These are phyloP conservation scores for Penicillium desertorum DNA, from an alignment of 495 filamentous ascomycete genomes.

Conservation along the genomic window DNA sequence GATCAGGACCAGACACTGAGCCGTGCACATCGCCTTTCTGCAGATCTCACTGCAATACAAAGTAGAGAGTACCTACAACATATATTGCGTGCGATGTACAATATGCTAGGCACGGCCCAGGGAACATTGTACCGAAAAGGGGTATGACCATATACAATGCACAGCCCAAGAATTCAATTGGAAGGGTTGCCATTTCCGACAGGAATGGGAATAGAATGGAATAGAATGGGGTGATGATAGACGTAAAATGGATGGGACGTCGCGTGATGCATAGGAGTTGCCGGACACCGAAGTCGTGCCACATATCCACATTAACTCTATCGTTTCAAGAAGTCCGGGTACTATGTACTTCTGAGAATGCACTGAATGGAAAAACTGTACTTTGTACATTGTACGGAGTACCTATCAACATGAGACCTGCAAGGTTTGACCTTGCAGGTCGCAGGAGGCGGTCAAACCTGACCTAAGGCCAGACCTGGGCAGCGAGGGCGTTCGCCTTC, in stretches of 20 bases:
- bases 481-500: constrained; percentile 17
- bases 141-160: background rate
- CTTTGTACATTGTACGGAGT: background rate
- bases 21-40: constrained; percentile 19
- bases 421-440: constrained; percentile 38
- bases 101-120: constrained; percentile 3
- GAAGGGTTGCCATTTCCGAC: background rate
- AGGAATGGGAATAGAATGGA: constrained; percentile 1
- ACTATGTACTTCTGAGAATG: constrained; percentile 10
- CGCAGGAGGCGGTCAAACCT: constrained; percentile 38
- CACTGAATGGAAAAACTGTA: background rate
- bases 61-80: background rate
- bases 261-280: constrained; percentile 13
- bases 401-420: constrained; percentile 17
- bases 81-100: constrained; percentile 16
- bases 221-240: background rate
- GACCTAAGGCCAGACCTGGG: constrained; percentile 11
- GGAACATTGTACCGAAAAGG: background rate
- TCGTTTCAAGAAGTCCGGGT: constrained; percentile 1
- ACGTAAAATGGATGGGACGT: constrained; percentile 3
- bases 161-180: constrained; percentile 1
- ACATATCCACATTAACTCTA: constrained; percentile 12
- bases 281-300: constrained; percentile 13
- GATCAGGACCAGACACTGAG: constrained; percentile 16
- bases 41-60: background rate